A percentile compares a stretch with the other conserved stretches of the same genome.
phyloP scores from a whole-genome alignment of 2,329 filamentous ascomycete species.

The Talaromyces sp. region DNA sequence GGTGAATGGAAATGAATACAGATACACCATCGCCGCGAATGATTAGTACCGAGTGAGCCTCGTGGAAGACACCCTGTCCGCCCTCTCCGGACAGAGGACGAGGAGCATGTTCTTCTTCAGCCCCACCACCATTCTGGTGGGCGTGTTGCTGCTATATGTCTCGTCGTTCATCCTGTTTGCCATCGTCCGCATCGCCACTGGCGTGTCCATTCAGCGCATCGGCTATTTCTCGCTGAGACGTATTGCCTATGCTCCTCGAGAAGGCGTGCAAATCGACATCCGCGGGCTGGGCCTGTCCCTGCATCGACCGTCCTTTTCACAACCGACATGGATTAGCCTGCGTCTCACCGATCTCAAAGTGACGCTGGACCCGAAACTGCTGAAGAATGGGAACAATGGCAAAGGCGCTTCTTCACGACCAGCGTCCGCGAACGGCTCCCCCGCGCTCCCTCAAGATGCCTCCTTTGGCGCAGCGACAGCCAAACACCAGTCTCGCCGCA shows the following conservation, averaged over 20 bases:
- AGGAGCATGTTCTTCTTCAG: conserved; percentile 42
- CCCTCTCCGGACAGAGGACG: not conserved
- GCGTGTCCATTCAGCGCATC: conserved; percentile 90
- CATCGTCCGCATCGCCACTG: conserved; percentile 83
- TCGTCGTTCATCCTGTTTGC: conserved; percentile 91
- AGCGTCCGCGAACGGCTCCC: conserved; percentile 4
- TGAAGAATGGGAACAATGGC: conserved; percentile 35
- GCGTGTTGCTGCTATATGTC: conserved; percentile 80
- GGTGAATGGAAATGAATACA: not conserved
- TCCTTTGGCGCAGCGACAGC: conserved; percentile 2
- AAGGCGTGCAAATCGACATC: conserved; percentile 85
- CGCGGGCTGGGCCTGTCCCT: conserved; percentile 80
- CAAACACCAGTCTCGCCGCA: conserved; percentile 38
- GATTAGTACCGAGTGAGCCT: conserved; percentile 4
- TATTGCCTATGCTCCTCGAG: conserved; percentile 80
- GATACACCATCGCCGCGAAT: not conserved
- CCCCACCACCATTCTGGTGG: conserved; percentile 78
- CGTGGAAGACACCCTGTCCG: not conserved
- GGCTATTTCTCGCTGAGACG: conserved; percentile 88
- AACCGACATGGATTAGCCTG: conserved; percentile 93
- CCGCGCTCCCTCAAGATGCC: conserved; percentile 8
- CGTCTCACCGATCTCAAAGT: conserved; percentile 80
- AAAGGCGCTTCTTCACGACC: conserved; percentile 10
- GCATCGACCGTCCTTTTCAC: conserved; percentile 91
- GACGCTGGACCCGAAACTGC: conserved; percentile 67